These are phyloP conservation scores for Mycena vulgaris DNA, from an alignment of 768 basidiomycete species.

Conservation along the genomic window DNA sequence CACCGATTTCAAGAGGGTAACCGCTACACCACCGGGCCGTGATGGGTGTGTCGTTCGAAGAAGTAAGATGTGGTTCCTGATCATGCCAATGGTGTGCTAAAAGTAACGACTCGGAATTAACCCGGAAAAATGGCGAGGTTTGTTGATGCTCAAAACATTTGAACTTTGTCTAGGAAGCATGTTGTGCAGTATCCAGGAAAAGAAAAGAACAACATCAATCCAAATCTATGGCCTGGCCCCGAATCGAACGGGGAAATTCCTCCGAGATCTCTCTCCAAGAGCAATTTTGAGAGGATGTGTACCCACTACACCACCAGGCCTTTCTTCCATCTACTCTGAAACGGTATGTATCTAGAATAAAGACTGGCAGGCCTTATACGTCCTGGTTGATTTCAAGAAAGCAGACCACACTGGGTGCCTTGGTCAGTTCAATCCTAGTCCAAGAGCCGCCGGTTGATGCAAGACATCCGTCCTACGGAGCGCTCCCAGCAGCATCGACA, in stretches of 20 bases:
- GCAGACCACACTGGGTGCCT: too few species aligned
- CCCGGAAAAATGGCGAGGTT: background rate
- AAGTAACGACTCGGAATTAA: background rate
- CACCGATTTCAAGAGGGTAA: background rate
- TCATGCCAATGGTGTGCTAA: background rate
- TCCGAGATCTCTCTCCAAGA: background rate
- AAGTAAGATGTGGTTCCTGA: too few species aligned
- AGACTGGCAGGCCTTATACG: too few species aligned
- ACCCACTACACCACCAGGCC: conserved; percentile 10
- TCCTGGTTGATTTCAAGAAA: too few species aligned
- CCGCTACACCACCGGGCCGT: conserved; percentile 7
- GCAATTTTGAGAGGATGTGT: background rate
- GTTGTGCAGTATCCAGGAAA: background rate
- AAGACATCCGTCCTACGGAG: too few species aligned
- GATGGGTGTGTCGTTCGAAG: too few species aligned
- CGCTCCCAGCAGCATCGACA: too few species aligned
- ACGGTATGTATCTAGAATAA: too few species aligned
- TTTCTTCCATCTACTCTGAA: too few species aligned
- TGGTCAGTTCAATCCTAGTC: too few species aligned
- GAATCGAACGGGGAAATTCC: conserved; percentile 15
- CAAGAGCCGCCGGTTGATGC: too few species aligned
- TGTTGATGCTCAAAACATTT: background rate
- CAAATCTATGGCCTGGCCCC: background rate
- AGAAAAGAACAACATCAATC: background rate
- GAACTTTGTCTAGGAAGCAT: background rate